Base-by-base conservation (phyloP, 2,329 filamentous ascomycete species). In the Scleromitrula shiraiana region DNA sequence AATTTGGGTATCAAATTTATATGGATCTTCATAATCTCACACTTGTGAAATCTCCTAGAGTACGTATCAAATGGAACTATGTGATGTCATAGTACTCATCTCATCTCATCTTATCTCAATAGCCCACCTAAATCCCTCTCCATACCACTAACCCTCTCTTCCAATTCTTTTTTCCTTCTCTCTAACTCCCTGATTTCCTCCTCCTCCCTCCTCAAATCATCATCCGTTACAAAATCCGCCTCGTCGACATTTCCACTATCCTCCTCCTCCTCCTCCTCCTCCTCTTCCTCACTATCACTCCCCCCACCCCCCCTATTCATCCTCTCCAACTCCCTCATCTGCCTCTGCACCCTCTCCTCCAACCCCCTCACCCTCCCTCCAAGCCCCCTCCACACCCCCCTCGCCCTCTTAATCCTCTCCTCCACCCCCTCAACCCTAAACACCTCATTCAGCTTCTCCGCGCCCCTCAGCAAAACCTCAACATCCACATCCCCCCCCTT, bases 361-460 rank as follows among this genome's bases (percentile, higher is more conserved):
- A 95, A 89, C 58, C 88, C 85, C 9, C 77, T 78, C 59, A 93
- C 73, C 19, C 89, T 95, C 40, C 80, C 80, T 26, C 74, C 74
- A 50, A 93, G 76, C 59, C 87, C 76, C 32, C 78, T 74, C 65
- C 91, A 78, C 59, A 87, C 82, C 46, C 77, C 76, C 51, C 89
- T 76, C 61, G 95, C 73, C 33, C 74, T 73, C 0, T 80, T 72
- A 56, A 97, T 94, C 53, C 82, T 78, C 60, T 95, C 88, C 14
- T 76, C 66, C 4, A 87, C 88, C 4, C 89, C 90, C 0, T 85
- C 77, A 23, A 95, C 76, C 27, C 88, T 84, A 63, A 96, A 97
- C 23, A 96, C 90, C 37, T 77, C 77, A 58, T 89, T 90, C 24
- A 97, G 76, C 71, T 89, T 95, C 71, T 96, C 89, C 0, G 90